Conservation (phyloP, 2,329 filamentous ascomycete genomes). For the Scytalidium sp. region DNA sequence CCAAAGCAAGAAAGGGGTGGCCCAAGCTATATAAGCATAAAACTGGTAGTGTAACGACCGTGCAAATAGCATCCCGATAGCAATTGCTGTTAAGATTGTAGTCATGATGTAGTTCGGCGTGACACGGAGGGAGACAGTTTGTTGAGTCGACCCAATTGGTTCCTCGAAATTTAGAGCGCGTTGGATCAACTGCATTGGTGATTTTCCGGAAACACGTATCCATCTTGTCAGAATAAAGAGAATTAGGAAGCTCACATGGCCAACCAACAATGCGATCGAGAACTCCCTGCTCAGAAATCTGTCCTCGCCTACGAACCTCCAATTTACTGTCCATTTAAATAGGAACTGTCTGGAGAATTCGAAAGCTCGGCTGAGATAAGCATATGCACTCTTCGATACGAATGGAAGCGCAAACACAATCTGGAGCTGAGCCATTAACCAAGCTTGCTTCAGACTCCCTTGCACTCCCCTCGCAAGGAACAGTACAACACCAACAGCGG, state of each 20-base stretch:
- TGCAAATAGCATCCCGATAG: conserved; percentile 68
- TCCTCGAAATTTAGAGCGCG: conserved; percentile 25
- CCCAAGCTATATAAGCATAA: conserved; percentile 70
- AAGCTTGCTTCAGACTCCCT: conserved; percentile 63
- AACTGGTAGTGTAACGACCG: conserved; percentile 74
- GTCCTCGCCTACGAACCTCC: conserved; percentile 89
- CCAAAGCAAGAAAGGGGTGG: conserved; percentile 70
- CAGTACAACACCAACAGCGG: conserved; percentile 74
- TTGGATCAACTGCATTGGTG: conserved; percentile 40
- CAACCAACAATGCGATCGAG: conserved; percentile 50
- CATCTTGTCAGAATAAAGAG: conserved; percentile 57
- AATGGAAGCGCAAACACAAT: conserved; percentile 68
- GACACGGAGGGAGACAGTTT: conserved; percentile 45
- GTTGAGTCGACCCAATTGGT: conserved; percentile 38
- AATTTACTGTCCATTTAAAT: conserved; percentile 99
- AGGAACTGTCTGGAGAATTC: conserved; percentile 88
- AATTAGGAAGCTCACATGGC: conserved; percentile 53
- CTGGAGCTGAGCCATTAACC: conserved; percentile 76
- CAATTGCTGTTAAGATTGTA: conserved; percentile 57
- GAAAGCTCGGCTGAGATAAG: conserved; percentile 81
- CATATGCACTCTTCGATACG: conserved; percentile 57
- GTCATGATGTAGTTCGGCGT: conserved; percentile 61
- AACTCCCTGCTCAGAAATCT: conserved; percentile 70
- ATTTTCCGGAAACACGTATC: conserved; percentile 54
- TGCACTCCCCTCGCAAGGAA: conserved; percentile 69